phyloP scores from a whole-genome alignment of 345 rosid genomes.

The Salix purpurea region DNA sequence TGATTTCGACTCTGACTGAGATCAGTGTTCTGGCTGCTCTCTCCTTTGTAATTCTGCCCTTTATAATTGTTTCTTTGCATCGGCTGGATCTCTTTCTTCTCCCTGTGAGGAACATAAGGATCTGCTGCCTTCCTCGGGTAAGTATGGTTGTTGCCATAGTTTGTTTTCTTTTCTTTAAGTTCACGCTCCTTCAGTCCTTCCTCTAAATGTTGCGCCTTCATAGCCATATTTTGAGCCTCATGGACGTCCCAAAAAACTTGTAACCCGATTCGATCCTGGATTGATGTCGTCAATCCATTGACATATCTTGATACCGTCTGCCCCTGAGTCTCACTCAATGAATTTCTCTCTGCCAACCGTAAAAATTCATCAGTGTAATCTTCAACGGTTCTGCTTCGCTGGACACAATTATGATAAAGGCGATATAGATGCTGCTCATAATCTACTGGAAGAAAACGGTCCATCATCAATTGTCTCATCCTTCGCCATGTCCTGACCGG shows the following conservation, averaged over 20 bases:
- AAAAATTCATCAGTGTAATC: not conserved
- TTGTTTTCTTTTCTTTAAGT: no score
- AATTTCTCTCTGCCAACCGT: not conserved
- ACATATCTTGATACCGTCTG: not conserved
- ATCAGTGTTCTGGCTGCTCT: no score
- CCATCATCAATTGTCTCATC: not conserved
- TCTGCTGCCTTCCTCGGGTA: no score
- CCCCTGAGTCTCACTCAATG: not conserved
- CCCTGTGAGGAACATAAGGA: no score
- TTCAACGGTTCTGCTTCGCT: rapidly evolving
- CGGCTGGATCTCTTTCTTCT: no score
- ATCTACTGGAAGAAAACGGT: not conserved
- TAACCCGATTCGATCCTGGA: not conserved
- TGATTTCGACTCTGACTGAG: no score
- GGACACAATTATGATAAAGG: not conserved
- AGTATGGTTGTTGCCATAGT: no score
- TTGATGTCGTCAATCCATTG: not conserved
- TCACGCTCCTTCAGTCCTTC: no score
- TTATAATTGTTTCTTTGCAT: no score
- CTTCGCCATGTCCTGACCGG: not conserved
- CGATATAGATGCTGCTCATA: not conserved
- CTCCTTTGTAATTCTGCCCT: no score
- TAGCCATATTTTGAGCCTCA: no score
- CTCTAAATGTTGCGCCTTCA: no score
- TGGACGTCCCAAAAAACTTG: not conserved